Conservation (phyloP, 768 basidiomycete genomes). For the Porphyrellus cyaneotinctus region DNA sequence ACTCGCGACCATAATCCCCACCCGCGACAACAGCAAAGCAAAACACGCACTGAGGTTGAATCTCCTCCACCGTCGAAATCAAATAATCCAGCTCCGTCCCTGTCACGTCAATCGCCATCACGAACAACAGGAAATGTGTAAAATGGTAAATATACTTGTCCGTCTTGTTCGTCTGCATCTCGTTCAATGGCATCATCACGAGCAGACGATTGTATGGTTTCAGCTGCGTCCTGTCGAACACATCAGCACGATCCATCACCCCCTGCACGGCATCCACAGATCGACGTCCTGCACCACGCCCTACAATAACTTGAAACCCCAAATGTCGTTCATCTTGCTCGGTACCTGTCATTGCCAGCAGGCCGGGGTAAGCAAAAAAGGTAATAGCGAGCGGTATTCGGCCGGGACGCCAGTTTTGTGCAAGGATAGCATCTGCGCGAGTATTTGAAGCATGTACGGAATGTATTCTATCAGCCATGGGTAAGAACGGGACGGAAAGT, state of each 20-base stretch:
- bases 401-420: slow-evolving; percentile 55
- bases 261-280: slow-evolving; percentile 51
- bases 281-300: slow-evolving; percentile 69
- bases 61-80: too few relatives aligned
- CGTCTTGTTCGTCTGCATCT: slow-evolving; percentile 87
- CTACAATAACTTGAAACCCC: slow-evolving; percentile 88
- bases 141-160: too few relatives aligned
- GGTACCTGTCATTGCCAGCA: slow-evolving; percentile 90
- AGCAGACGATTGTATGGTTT: slow-evolving; percentile 71
- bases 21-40: neutral
- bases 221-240: too few relatives aligned
- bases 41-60: slow-evolving; percentile 68
- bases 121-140: too few relatives aligned
- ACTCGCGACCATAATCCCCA: slow-evolving; percentile 63
- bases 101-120: slow-evolving; percentile 68
- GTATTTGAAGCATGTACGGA: too few relatives aligned
- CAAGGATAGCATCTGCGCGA: too few relatives aligned
- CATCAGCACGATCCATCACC: neutral
- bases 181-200: slow-evolving; percentile 73
- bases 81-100: slow-evolving; percentile 76
- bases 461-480: too few relatives aligned
- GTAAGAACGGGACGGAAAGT: neutral
- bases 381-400: slow-evolving; percentile 75
- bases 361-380: slow-evolving; percentile 77
- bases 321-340: slow-evolving; percentile 81